Percentiles rank a stretch among this genome's conserved stretches.
Conservation (phyloP, 2,329 filamentous ascomycete species). For the Ceratocystis cacaofunesta region DNA sequence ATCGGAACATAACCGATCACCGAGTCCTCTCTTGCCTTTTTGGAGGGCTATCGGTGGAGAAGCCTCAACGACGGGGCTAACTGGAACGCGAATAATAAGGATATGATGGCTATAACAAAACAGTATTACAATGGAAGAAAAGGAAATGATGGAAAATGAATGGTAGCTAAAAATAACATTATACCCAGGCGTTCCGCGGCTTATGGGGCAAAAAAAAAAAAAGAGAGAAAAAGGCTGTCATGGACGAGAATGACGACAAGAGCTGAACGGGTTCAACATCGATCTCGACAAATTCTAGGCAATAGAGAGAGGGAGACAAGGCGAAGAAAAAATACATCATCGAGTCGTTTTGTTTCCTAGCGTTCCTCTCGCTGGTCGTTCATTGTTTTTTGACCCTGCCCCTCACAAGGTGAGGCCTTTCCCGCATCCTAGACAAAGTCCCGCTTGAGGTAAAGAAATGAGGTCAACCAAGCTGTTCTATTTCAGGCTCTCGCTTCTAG, state of each 20-base stretch:
- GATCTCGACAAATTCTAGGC: no score
- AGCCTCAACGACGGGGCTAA: no score
- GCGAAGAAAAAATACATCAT: neutral
- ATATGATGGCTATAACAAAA: no score
- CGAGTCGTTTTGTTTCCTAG: neutral
- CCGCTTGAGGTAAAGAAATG: neutral
- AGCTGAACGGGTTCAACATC: no score
- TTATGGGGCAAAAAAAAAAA: neutral
- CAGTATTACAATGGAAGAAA: neutral
- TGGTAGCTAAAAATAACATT: neutral
- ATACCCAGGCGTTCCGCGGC: no score
- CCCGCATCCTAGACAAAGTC: conserved; percentile 1
- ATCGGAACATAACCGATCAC: no score
- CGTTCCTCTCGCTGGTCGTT: no score
- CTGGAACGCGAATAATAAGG: no score
- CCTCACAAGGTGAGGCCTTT: neutral
- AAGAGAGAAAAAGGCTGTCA: neutral
- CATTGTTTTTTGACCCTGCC: no score
- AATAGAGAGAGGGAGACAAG: no score
- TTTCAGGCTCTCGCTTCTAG: conserved; percentile 1
- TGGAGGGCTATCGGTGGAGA: no score
- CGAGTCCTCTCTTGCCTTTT: no score
- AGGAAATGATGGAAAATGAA: neutral
- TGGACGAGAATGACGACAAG: neutral
- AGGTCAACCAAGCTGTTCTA: neutral